Conservation (phyloP, 1,139 yeast species). For the Candida pseudoviswanathii region DNA sequence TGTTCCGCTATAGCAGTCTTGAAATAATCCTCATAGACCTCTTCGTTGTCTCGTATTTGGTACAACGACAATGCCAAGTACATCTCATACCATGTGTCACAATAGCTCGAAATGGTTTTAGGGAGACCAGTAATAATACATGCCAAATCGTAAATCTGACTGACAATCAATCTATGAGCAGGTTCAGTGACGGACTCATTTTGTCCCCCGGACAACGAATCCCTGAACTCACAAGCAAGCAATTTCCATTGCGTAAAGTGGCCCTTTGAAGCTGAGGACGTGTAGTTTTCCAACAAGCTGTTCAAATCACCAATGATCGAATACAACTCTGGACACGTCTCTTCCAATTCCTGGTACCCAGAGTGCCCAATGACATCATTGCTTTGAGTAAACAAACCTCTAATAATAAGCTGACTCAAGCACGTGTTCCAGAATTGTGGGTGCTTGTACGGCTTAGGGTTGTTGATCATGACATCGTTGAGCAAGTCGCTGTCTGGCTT, state of each 20-base stretch:
- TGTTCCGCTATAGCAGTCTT: conserved; percentile 34
- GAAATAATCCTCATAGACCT: conserved; percentile 36
- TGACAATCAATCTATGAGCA: conserved; percentile 28
- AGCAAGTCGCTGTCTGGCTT: conserved; percentile 56
- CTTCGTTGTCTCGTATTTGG: conserved; percentile 52
- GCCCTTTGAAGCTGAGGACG: conserved; percentile 42
- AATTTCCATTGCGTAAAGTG: conserved; percentile 55
- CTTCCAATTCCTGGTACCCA: conserved; percentile 39
- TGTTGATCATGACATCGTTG: conserved; percentile 44
- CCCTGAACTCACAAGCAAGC: conserved; percentile 53
- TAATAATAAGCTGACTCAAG: conserved; percentile 54
- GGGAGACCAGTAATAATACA: conserved; percentile 56
- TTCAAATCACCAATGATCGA: conserved; percentile 52
- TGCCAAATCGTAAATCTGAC: conserved; percentile 46
- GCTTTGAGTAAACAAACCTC: conserved; percentile 68
- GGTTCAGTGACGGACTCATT: conserved; percentile 20
- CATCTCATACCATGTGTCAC: conserved; percentile 73
- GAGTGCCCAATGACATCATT: conserved; percentile 46
- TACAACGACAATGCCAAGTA: conserved; percentile 62
- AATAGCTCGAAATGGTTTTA: conserved; percentile 47
- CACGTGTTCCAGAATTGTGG: conserved; percentile 65
- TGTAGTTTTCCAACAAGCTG: conserved; percentile 41
- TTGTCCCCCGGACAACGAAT: conserved; percentile 31
- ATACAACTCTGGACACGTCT: conserved; percentile 28
- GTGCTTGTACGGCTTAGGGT: conserved; percentile 53